Conservation (phyloP, 352 stramenopile species). For the Peronospora farinosa region DNA sequence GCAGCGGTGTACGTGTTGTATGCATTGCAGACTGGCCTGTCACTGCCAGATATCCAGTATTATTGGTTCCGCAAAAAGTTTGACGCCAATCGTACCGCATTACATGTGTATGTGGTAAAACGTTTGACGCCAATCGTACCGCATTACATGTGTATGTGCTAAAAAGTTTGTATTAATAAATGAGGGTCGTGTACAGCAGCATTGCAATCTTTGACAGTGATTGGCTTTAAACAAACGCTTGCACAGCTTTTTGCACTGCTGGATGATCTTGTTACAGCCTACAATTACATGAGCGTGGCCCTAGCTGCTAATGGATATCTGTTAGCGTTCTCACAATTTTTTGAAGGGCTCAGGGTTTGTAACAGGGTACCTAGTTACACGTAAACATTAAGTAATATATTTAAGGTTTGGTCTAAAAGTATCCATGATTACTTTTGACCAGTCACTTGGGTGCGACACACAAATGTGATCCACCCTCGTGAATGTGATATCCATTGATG, state of each 20-base stretch:
- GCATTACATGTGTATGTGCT: constrained; percentile 76
- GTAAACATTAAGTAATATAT: no score
- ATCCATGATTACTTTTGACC: no score
- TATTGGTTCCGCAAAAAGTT: constrained; percentile 89
- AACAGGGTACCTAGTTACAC: no score
- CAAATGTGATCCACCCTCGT: no score
- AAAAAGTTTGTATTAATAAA: constrained; percentile 63
- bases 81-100: constrained; percentile 54
- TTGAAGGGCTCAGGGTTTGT: constrained; percentile 50
- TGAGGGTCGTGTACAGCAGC: constrained; percentile 27
- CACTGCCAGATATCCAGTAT: constrained; percentile 86
- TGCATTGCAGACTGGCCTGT: constrained; percentile 74
- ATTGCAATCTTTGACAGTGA: constrained; percentile 47
- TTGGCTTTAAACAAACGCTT: constrained; percentile 80
- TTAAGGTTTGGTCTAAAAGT: no score
- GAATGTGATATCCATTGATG: no score
- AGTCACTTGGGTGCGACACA: no score
- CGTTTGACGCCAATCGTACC: constrained; percentile 60
- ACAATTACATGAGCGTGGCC: constrained; percentile 81
- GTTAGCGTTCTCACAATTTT: constrained; percentile 44
- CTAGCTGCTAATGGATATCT: constrained; percentile 43
- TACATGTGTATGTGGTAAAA: constrained; percentile 65
- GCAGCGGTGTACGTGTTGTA: constrained; percentile 78
- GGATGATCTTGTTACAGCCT: constrained; percentile 83
- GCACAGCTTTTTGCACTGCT: constrained; percentile 80